A percentile compares a stretch with the other conserved stretches of the same genome.
Conservation (phyloP, 2,329 filamentous ascomycete species). For the Eutypa lata region DNA sequence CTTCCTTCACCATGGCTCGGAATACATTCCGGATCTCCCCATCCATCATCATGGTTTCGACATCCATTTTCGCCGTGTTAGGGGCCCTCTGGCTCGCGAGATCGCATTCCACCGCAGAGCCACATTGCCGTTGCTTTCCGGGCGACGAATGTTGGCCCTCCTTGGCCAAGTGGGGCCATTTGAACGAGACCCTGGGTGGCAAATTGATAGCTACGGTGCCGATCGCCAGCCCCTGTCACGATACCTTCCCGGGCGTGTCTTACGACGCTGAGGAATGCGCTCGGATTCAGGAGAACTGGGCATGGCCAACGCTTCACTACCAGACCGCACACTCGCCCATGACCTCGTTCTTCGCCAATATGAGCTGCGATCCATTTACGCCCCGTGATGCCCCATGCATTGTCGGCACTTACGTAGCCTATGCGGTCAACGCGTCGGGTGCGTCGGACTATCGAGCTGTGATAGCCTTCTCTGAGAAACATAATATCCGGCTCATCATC, state of each 20-base stretch:
- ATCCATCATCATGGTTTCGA: background rate
- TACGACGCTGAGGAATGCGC: slow-evolving; percentile 11
- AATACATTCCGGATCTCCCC: slow-evolving; percentile 10
- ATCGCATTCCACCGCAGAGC: background rate
- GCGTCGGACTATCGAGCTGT: slow-evolving; percentile 16
- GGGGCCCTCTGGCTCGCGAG: background rate
- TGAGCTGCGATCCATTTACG: slow-evolving; percentile 25
- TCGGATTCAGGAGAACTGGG: slow-evolving; percentile 11
- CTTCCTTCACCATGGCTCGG: slow-evolving; percentile 21
- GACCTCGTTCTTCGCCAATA: slow-evolving; percentile 20
- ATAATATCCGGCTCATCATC: slow-evolving; percentile 45
- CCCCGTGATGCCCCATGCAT: slow-evolving; percentile 35
- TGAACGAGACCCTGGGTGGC: slow-evolving; percentile 44
- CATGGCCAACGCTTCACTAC: slow-evolving; percentile 9
- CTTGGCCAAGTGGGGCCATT: slow-evolving; percentile 32
- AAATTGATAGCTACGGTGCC: slow-evolving; percentile 42
- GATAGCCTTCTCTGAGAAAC: slow-evolving; percentile 32
- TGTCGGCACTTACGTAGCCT: slow-evolving; percentile 32
- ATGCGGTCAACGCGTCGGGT: slow-evolving; percentile 24
- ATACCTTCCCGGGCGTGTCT: slow-evolving; percentile 10
- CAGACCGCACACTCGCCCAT: slow-evolving; percentile 13
- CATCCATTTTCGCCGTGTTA: background rate
- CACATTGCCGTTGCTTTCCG: slow-evolving; percentile 28
- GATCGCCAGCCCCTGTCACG: slow-evolving; percentile 41
- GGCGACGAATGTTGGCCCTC: slow-evolving; percentile 45